Conservation (phyloP, 805 yeast species). For the Metschnikowia similis region DNA sequence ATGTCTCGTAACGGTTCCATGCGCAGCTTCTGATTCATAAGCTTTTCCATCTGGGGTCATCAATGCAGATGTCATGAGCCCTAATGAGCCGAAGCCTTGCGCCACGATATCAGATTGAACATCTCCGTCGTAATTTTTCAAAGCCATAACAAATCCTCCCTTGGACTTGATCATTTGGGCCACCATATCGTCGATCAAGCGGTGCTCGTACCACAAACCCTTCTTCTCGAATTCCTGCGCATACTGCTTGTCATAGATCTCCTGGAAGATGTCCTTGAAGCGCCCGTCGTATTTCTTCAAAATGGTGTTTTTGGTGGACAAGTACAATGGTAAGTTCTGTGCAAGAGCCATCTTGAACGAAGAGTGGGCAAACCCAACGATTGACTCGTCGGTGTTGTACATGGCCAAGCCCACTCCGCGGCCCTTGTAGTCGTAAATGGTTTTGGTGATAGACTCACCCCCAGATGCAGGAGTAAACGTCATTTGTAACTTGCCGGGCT, state of each 20-base stretch:
- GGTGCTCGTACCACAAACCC: constrained; percentile 96
- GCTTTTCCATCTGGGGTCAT: constrained; percentile 96
- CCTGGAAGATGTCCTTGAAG: constrained; percentile 90
- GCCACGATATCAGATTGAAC: constrained; percentile 96
- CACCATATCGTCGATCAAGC: constrained; percentile 97
- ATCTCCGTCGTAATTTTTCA: constrained; percentile 98
- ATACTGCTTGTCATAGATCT: constrained; percentile 66
- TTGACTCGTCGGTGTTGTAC: constrained; percentile 95
- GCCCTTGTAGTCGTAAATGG: constrained; percentile 64
- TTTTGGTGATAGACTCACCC: constrained; percentile 47
- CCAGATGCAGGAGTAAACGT: constrained; percentile 73
- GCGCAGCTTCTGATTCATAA: constrained; percentile 97
- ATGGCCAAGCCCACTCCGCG: constrained; percentile 85
- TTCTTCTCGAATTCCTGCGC: constrained; percentile 63
- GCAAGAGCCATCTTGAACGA: constrained; percentile 84
- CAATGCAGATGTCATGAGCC: constrained; percentile 95
- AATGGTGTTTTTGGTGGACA: constrained; percentile 93
- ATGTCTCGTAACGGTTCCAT: constrained; percentile 97
- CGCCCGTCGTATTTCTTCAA: constrained; percentile 91
- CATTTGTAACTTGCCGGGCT: constrained; percentile 74
- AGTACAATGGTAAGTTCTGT: constrained; percentile 73
- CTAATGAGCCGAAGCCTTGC: constrained; percentile 95
- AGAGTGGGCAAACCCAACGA: constrained; percentile 85
- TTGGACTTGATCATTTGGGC: constrained; percentile 96
- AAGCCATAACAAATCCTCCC: constrained; percentile 93